Conservation (phyloP, 2,329 filamentous ascomycete genomes). For the Orbilia quercus region DNA sequence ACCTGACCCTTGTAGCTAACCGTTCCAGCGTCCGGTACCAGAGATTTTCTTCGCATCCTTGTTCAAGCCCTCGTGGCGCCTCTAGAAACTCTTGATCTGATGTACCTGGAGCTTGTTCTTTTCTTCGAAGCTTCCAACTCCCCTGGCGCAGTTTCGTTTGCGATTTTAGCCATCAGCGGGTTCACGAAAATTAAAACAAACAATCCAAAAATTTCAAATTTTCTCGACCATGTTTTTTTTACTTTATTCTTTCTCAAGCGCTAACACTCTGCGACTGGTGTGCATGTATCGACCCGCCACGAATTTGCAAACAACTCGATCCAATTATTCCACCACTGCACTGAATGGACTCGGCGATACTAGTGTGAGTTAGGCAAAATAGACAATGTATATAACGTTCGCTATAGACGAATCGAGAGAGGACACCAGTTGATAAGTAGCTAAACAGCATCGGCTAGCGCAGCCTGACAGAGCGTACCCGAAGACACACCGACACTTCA, state of each 20-base stretch:
- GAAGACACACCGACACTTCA: background rate
- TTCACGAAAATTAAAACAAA: too few relatives aligned
- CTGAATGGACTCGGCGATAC: background rate
- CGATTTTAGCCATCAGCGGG: background rate
- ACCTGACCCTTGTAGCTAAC: conserved; percentile 2
- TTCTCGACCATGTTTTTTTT: too few relatives aligned
- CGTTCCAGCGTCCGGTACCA: conserved; percentile 9
- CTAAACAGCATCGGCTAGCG: background rate
- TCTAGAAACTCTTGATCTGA: background rate
- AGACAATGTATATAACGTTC: background rate
- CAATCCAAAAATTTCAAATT: too few relatives aligned
- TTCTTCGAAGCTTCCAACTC: background rate
- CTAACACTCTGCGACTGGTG: too few relatives aligned
- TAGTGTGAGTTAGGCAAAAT: conserved; percentile 2
- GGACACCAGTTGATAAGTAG: conserved; percentile 3
- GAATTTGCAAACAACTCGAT: too few relatives aligned
- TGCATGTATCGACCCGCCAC: too few relatives aligned
- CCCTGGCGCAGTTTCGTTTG: conserved; percentile 9
- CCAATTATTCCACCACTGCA: conserved; percentile 5
- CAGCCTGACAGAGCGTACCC: background rate
- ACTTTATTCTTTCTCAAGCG: background rate
- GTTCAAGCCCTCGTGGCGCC: conserved; percentile 8
- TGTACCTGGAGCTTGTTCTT: background rate
- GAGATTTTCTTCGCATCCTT: conserved; percentile 2
- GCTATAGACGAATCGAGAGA: background rate